Evolutionary conservation across 1,284 basidiomycete genomes (phyloP).

Genomic region (Melampsora larici-populina): DNA sequence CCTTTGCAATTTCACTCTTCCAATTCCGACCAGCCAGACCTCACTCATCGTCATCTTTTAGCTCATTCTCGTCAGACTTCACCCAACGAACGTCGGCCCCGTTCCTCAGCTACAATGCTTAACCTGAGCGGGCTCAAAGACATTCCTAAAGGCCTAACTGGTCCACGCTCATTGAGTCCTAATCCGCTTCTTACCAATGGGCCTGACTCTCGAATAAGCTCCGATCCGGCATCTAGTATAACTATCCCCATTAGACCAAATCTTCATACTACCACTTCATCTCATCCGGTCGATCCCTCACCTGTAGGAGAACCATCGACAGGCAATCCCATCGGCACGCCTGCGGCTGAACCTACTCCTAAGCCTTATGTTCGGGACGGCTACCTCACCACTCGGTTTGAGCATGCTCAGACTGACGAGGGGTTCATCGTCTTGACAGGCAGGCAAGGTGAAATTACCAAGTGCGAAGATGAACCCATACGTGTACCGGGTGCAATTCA

Average conservation of each 20-base stretch:
- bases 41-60: background rate
- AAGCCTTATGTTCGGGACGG: background rate
- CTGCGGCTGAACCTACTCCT: background rate
- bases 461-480: constrained; percentile 60
- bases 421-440: constrained; percentile 31
- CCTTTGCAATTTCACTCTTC: background rate
- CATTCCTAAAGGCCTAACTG: background rate
- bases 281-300: background rate
- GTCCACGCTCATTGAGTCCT: background rate
- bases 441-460: constrained; percentile 22
- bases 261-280: background rate
- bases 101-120: background rate
- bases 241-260: background rate
- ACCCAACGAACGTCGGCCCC: background rate
- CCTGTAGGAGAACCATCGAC: background rate
- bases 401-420: constrained; percentile 23
- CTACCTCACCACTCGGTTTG: constrained; percentile 31
- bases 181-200: background rate
- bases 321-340: background rate
- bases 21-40: background rate
- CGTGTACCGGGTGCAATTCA: constrained; percentile 79
- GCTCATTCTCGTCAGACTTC: background rate
- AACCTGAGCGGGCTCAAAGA: background rate
- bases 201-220: background rate
- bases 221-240: background rate